Evolutionary conservation across 2,329 filamentous ascomycete genomes (phyloP), one percentile per base, ranked within the genome.

Genomic region (Talaromyces verruculosus): DNA sequence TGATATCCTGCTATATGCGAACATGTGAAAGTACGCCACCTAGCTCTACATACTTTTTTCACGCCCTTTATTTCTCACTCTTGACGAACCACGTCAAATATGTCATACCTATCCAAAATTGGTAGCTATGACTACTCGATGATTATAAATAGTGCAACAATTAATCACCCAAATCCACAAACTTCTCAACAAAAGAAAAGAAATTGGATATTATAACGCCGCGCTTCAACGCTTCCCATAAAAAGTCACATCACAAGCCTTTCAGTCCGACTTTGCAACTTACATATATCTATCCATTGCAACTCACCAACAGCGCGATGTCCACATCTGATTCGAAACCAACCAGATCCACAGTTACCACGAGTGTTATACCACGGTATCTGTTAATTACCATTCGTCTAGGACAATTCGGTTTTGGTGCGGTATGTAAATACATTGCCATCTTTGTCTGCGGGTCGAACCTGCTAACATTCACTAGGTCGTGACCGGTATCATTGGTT

Each of bases 401-500:
- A 8, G 83, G 82, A 70, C 83, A 92, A 80, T 84, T 93, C 68
- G 87, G 83, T 72, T 92, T 90, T 73, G 88, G 85, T 22, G 84
- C 86, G 70, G 89, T 92, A 75, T 70, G 82, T 73, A 68, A 70
- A 22, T 7, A 19, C 22, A 22, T 19, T 22, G 30, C 63, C 17
- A 30, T 11, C 3, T n/a, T 25, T 71, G 64, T 74, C 75, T 69
- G 60, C 73, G 33, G 51, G 73, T 65, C 53, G 67, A 60, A 65
- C 69, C 64, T 66, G 68, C 43, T 49, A 33, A 57, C 17, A 15
- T 22, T 45, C 22, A 37, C 6, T 67, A 82, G 80, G 74, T 83
- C 66, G 88, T 92, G 62, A 87, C 88, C 22, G 90, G 89, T 67
- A 82, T 92, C 67, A 87, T 88, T 66, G 89, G 88, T 61, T 75